Evolutionary conservation across 78 protist genomes (phyloP).

Genomic region (Trichosphaerium sp.): DNA sequence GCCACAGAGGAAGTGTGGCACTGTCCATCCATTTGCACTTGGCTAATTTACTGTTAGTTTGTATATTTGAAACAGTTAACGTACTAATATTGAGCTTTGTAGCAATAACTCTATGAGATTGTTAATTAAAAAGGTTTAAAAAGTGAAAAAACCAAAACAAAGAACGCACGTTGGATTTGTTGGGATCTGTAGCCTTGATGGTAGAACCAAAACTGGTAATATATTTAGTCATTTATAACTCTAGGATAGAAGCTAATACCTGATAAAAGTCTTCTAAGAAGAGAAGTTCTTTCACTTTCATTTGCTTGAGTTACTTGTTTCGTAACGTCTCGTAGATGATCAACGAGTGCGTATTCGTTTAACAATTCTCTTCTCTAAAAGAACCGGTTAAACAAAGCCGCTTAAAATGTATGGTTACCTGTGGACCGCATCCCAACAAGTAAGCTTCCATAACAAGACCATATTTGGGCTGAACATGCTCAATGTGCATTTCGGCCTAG

Average conservation of each 20-base stretch:
- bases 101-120: not conserved
- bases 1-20: constrained; percentile 63
- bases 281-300: not conserved
- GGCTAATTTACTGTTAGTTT: constrained; percentile 32
- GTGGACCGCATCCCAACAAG: constrained; percentile 57
- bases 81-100: not conserved
- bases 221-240: no score
- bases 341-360: not conserved
- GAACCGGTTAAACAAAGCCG: not conserved
- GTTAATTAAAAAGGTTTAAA: not conserved
- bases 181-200: no score
- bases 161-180: no score
- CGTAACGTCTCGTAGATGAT: not conserved
- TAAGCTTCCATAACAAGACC: constrained; percentile 76
- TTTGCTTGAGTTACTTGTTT: not conserved
- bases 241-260: not conserved
- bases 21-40: not conserved
- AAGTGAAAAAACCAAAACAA: not conserved
- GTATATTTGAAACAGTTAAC: not conserved
- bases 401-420: constrained; percentile 5
- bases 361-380: not conserved
- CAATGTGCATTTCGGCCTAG: constrained; percentile 72
- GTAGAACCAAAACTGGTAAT: no score
- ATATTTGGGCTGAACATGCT: constrained; percentile 57
- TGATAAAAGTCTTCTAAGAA: not conserved